These are phyloP conservation scores for Medakamo hakoo DNA, from an alignment of 139 green algal species.

Conservation along the genomic window DNA sequence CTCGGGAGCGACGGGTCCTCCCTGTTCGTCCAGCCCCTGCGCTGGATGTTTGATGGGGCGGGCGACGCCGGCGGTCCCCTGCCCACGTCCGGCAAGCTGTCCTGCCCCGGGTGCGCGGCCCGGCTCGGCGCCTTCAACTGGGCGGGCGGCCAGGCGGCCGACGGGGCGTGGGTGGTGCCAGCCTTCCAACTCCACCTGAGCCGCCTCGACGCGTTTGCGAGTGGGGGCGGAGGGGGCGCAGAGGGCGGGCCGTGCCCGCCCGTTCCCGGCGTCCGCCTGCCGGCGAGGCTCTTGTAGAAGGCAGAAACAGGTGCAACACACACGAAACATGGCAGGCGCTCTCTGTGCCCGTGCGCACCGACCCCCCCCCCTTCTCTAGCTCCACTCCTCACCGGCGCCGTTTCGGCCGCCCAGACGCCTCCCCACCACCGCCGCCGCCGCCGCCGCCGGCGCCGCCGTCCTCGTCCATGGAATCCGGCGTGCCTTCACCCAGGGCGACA, in stretches of 20 bases:
- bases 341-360: not conserved
- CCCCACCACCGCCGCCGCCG: too few relatives aligned
- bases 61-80: not conserved
- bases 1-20: not conserved
- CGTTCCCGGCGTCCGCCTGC: too few relatives aligned
- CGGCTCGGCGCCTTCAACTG: not conserved
- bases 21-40: constrained; percentile 4
- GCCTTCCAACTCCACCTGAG: constrained; percentile 3
- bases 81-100: constrained; percentile 1
- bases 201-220: not conserved
- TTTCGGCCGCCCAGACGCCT: not conserved
- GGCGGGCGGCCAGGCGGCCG: not conserved
- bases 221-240: not conserved
- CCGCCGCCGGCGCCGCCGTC: too few relatives aligned
- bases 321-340: too few relatives aligned
- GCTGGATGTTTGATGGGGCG: not conserved
- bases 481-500: too few relatives aligned
- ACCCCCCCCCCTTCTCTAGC: not conserved
- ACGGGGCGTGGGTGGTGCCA: not conserved
- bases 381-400: not conserved
- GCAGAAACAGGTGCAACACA: too few relatives aligned
- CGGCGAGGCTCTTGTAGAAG: too few relatives aligned
- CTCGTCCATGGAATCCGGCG: not conserved
- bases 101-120: not conserved
- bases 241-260: too few relatives aligned